Evolutionary conservation across 306 rosid genomes (phyloP), one percentile per base, ranked within the genome.

Genomic region (Mimosa bimucronata): DNA sequence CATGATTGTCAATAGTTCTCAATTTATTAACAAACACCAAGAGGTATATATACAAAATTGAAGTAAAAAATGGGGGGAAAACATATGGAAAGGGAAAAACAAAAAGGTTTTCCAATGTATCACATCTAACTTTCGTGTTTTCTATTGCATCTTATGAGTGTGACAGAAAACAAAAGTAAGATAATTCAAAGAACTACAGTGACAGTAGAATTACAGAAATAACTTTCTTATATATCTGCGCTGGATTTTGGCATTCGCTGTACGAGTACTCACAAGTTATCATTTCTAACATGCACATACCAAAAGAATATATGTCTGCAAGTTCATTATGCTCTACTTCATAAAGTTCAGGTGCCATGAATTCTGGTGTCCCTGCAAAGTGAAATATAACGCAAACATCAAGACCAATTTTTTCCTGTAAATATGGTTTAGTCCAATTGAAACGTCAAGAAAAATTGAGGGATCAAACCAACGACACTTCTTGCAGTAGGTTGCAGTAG

Each of bases 281-380:
- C 90, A 95, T 73, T 89, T 95, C 98, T 75, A 95, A 79, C 79
- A 95, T 86, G 80, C 98, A 92, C 98, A 95, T 84, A 75, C 98
- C 98, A 79, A 95, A 95, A 83, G 98, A 92, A 89, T 92, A 95
- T 64, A 92, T 81, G 85, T 95, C 98, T n/a, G 90, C 96, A 66
- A 92, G 94, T 85, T 91, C 97, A 79, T 91, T 87, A 45, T 95
- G 92, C 68, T 95, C 95, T 80, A 91, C 98, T 1, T 95, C 98
- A 37, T 95, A 95, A 71, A 95, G 98, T 88, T 95, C 98, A 0
- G 98, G 98, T 46, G 97, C 98, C 98, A 94, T 94, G 84, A 94
- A 94, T 78, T 94, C 98, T 0, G 97, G 98, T 19, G 98, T 92
- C 55, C 98, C 96, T 92, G 86, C n/a, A 44, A 25, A 61, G 79